Conservation (phyloP, 352 stramenopile genomes). For the Pythium guiyangense region DNA sequence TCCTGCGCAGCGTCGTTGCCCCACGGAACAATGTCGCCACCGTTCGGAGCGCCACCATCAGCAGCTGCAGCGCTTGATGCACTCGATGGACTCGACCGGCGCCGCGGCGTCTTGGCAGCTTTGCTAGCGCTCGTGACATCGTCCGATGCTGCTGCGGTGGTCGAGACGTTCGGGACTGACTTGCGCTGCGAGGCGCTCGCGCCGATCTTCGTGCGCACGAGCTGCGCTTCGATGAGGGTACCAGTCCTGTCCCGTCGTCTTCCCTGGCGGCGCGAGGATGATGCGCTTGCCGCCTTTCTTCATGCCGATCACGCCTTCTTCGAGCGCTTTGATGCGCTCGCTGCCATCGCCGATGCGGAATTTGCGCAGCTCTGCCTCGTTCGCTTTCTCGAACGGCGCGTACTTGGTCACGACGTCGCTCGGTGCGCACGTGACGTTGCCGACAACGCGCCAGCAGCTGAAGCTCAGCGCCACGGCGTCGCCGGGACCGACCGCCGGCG, state of each 20-base stretch:
- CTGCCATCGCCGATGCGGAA: slow-evolving; percentile 72
- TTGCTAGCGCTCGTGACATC: slow-evolving; percentile 8
- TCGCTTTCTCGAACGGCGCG: slow-evolving; percentile 64
- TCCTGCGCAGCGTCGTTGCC: slow-evolving; percentile 35
- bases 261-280: slow-evolving; percentile 78
- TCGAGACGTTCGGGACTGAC: slow-evolving; percentile 18
- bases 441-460: slow-evolving; percentile 72
- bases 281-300: slow-evolving; percentile 84
- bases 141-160: neutral
- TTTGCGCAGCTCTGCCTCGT: slow-evolving; percentile 49
- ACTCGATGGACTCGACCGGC: slow-evolving; percentile 24
- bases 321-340: slow-evolving; percentile 85
- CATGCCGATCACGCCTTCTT: slow-evolving; percentile 88
- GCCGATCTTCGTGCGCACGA: slow-evolving; percentile 69
- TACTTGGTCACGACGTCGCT: slow-evolving; percentile 76
- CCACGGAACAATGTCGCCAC: slow-evolving; percentile 47
- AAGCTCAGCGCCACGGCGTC: slow-evolving; percentile 67
- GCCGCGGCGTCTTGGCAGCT: slow-evolving; percentile 24
- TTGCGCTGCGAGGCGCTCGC: slow-evolving; percentile 22
- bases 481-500: slow-evolving; percentile 28
- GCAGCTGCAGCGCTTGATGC: slow-evolving; percentile 9
- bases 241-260: slow-evolving; percentile 80
- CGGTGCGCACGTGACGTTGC: slow-evolving; percentile 49
- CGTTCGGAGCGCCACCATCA: slow-evolving; percentile 15
- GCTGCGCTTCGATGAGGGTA: slow-evolving; percentile 72